Percentiles rank a stretch among this genome's conserved stretches.
These are phyloP conservation scores for Monoraphidium neglectum DNA, from an alignment of 139 green algal genomes.

Conservation along the genomic window DNA sequence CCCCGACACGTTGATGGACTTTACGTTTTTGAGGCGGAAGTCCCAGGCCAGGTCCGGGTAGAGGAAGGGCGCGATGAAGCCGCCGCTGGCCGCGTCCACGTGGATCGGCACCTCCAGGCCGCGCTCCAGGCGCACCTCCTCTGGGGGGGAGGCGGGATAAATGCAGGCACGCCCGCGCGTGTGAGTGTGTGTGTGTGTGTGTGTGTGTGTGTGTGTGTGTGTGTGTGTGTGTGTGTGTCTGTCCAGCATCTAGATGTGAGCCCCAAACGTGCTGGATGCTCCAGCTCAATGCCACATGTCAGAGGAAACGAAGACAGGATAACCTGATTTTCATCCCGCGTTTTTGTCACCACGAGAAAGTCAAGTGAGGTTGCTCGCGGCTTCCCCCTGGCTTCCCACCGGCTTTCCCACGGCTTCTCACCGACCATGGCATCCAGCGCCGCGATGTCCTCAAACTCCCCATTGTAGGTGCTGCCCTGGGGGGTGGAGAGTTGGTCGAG, in stretches of 20 bases:
- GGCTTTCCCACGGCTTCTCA: no score
- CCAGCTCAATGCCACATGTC: no score
- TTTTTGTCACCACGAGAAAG: no score
- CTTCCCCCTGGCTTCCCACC: no score
- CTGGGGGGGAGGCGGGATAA: not conserved
- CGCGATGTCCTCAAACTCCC: constrained; percentile 66
- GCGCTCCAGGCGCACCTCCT: constrained; percentile 46
- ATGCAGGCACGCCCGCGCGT: no score
- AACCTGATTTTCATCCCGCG: no score
- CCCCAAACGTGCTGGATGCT: no score
- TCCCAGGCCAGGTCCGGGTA: constrained; percentile 71
- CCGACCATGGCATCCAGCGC: constrained; percentile 45
- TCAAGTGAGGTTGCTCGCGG: no score
- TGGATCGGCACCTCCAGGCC: constrained; percentile 66
- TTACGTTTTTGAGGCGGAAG: constrained; percentile 68
- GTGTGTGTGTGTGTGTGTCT: no score
- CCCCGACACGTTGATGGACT: constrained; percentile 79
- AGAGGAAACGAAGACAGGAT: no score
- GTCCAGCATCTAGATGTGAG: no score
- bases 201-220: not conserved
- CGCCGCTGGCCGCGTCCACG: constrained; percentile 71
- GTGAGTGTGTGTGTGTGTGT: no score
- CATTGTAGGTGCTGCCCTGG: constrained; percentile 74
- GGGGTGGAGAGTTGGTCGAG: not conserved
- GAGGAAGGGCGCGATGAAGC: constrained; percentile 74